Conservation (phyloP, 805 yeast species). For the Starmerella tilneyi region DNA sequence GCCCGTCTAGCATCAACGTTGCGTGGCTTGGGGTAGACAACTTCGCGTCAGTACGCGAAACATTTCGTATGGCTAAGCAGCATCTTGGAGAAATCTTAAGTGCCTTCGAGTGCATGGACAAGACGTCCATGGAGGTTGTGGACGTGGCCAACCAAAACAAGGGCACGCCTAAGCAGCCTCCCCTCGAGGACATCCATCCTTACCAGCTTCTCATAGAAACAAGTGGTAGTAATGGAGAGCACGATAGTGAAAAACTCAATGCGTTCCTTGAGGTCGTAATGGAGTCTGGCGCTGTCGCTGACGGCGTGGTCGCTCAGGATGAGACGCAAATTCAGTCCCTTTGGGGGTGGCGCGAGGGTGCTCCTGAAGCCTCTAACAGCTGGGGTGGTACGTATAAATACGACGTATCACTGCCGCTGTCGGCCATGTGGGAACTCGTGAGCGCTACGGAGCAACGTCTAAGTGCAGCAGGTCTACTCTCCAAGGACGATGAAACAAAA, state of each 20-base stretch:
- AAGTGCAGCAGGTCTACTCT: conserved; percentile 46
- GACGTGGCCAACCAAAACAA: conserved; percentile 35
- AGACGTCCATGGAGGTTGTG: conserved; percentile 37
- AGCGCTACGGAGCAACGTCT: conserved; percentile 62
- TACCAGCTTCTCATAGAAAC: conserved; percentile 90
- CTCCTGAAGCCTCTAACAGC: conserved; percentile 77
- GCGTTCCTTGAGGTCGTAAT: conserved; percentile 70
- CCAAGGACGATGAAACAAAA: conserved; percentile 43
- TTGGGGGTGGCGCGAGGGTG: conserved; percentile 94
- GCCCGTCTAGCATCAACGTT: conserved; percentile 76
- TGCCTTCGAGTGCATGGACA: conserved; percentile 90
- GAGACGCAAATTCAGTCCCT: conserved; percentile 71
- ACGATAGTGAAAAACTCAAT: conserved; percentile 85
- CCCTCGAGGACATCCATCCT: conserved; percentile 74
- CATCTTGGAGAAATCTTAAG: conserved; percentile 76
- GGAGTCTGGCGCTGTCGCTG: conserved; percentile 76
- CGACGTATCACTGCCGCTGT: conserved; percentile 85
- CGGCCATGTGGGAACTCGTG: conserved; percentile 70
- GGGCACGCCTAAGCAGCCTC: conserved; percentile 46
- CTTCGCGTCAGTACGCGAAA: conserved; percentile 69
- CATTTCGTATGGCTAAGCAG: conserved; percentile 65
- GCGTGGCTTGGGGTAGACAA: conserved; percentile 74
- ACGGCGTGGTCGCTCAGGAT: conserved; percentile 94
- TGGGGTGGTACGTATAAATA: conserved; percentile 95
- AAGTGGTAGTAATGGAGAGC: conserved; percentile 88